Evolutionary conservation across 2,329 filamentous ascomycete species (phyloP), one percentile per base, ranked within the genome.

Genomic region (Pseudogymnoascus sp.): DNA sequence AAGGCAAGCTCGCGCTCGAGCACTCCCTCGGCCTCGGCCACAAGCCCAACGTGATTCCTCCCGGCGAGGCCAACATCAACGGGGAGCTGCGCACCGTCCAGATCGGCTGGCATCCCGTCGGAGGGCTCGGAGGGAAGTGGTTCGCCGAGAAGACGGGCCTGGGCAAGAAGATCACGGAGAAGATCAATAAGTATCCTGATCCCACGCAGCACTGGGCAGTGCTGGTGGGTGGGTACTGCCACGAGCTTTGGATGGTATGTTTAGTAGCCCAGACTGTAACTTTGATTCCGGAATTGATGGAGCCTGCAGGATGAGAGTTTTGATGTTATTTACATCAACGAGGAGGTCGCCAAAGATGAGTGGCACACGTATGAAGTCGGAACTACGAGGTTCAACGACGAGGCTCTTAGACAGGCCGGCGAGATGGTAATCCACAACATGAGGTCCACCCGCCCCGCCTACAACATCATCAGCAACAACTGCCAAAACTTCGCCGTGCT

Each of bases 141-240:
- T 80, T 84, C 59, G 81, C 81, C 12, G 81, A 84, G 61, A 74
- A 80, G 67, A 82, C 81, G 0, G 78, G 79, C 0, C 68, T 84
- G 21, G 82, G 82, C 2, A 80, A 79, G 70, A 73, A 81, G 74
- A 84, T 85, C 63, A 82, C 80, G 0, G 78, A 82, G 52, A 79
- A 77, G 65, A 78, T 82, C 61, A 77, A 81, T 66, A 76, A 74
- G 62, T 83, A 81, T 64, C 82, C 82, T 0, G 82, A 85, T 67
- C 82, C 82, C 3, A 83, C 81, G 3, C 82, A 85, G 71, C 82
- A 85, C 67, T 85, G 82, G 82, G 81, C 80, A 2, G 79, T 84
- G 1, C 73, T 85, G 0, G 80, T 84, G 0, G 82, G 80, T 1
- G 80, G 79, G 10, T 85, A 75, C 67, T 77, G 76, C 1, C 82